Evolutionary conservation across 208 protist species (phyloP).

Genomic region (Naegleria lovaniensis): DNA sequence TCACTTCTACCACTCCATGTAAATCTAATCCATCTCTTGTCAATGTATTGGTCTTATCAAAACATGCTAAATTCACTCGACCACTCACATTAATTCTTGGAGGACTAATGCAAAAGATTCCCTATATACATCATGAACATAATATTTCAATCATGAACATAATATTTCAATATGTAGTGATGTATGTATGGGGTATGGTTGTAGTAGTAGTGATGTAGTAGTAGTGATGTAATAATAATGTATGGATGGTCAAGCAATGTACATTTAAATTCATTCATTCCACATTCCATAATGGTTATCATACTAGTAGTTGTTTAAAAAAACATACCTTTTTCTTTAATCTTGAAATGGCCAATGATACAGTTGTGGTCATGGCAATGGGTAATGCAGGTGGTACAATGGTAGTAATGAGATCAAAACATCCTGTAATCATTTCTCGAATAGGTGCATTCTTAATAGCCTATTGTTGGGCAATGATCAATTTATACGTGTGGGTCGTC

Average conservation of each 20-base stretch:
- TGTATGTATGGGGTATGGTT: too few relatives aligned
- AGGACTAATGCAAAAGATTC: conserved; percentile 32
- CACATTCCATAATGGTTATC: too few relatives aligned
- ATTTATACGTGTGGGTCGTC: too few relatives aligned
- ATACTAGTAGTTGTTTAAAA: too few relatives aligned
- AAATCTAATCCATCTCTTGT: conserved; percentile 56
- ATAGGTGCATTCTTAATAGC: not conserved
- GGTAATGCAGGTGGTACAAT: conserved; percentile 56
- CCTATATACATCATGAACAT: too few relatives aligned
- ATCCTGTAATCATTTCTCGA: conserved; percentile 9
- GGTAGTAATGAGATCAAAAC: conserved; percentile 40
- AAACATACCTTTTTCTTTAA: conserved; percentile 39
- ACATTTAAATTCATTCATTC: too few relatives aligned
- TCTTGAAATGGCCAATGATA: conserved; percentile 44
- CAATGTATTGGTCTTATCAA: conserved; percentile 63
- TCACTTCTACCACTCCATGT: not conserved
- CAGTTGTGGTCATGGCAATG: conserved; percentile 53
- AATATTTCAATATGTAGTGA: too few relatives aligned
- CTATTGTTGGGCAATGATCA: too few relatives aligned
- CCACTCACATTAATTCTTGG: conserved; percentile 44
- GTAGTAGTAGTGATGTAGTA: too few relatives aligned
- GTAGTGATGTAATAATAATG: too few relatives aligned
- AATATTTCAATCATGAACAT: too few relatives aligned
- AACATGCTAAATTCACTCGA: conserved; percentile 48
- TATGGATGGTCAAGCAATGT: too few relatives aligned